A percentile compares a stretch with the other conserved stretches of the same genome.
Conservation (phyloP, 495 filamentous ascomycete species). For the Gamarada debralockiae region DNA sequence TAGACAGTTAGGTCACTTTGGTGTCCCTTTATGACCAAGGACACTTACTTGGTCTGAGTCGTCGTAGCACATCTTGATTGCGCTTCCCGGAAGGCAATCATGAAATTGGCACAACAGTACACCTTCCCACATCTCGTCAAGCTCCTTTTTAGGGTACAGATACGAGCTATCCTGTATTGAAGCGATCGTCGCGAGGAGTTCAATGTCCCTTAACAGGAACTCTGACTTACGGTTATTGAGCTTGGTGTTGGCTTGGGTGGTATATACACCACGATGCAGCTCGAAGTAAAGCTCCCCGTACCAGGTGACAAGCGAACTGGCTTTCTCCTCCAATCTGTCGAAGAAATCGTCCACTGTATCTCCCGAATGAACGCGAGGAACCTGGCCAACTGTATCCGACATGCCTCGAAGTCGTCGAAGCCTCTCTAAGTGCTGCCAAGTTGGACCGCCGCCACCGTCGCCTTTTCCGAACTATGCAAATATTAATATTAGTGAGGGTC, state of each 20-base stretch:
- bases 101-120: slow-evolving; percentile 58
- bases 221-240: slow-evolving; percentile 68
- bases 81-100: slow-evolving; percentile 69
- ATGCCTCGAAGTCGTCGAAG: slow-evolving; percentile 68
- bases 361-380: slow-evolving; percentile 69
- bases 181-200: slow-evolving; percentile 65
- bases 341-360: slow-evolving; percentile 76
- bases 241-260: slow-evolving; percentile 77
- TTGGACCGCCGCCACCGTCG: slow-evolving; percentile 74
- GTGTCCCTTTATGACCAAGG: neutral
- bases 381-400: slow-evolving; percentile 51
- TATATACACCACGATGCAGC: slow-evolving; percentile 76
- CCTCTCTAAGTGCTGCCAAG: slow-evolving; percentile 68
- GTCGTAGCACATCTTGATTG: slow-evolving; percentile 75
- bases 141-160: slow-evolving; percentile 66
- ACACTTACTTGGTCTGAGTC: slow-evolving; percentile 55
- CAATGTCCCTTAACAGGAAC: slow-evolving; percentile 63
- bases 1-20: neutral
- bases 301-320: slow-evolving; percentile 63
- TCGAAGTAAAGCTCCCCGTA: slow-evolving; percentile 81
- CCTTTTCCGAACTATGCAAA: slow-evolving; percentile 60
- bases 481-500: neutral
- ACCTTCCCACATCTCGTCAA: slow-evolving; percentile 75
- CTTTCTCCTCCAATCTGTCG: slow-evolving; percentile 59
- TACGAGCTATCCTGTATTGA: slow-evolving; percentile 50